phyloP scores from a whole-genome alignment of 306 rosid genomes.

The Quillaja saponaria region DNA sequence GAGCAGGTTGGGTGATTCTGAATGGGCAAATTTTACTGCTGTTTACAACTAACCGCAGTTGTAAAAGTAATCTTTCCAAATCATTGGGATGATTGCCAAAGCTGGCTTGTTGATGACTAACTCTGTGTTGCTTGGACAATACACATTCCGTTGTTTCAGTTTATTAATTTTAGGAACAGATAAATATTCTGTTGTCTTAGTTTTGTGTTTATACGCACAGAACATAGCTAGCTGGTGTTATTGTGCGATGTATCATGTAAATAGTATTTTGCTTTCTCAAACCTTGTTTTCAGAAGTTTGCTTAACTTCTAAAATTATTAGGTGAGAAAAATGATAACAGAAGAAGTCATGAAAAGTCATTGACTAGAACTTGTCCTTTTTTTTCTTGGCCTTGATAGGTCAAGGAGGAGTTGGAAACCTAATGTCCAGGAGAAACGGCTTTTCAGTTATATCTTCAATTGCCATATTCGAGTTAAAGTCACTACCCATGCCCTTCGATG shows the following conservation, averaged over 20 bases:
- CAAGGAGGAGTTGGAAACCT: constrained; percentile 90
- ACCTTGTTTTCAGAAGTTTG: constrained; percentile 20
- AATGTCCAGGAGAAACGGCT: constrained; percentile 93
- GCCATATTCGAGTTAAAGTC: constrained; percentile 83
- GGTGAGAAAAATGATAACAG: background rate
- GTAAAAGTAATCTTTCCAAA: constrained; percentile 6
- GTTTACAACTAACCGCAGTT: constrained; percentile 9
- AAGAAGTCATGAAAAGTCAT: background rate
- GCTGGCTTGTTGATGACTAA: background rate
- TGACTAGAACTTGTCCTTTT: constrained; percentile 29
- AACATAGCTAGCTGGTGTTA: constrained; percentile 3
- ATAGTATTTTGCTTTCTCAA: constrained; percentile 19
- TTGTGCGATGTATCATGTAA: background rate
- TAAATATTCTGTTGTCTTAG: constrained; percentile 1
- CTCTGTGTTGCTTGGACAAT: background rate
- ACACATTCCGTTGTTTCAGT: constrained; percentile 4
- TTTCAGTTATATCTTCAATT: constrained; percentile 84
- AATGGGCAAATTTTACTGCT: background rate
- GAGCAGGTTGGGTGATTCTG: constrained; percentile 11
- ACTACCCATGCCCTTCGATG: constrained; percentile 90
- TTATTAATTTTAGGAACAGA: constrained; percentile 1
- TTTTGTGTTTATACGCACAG: background rate
- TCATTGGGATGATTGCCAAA: constrained; percentile 12
- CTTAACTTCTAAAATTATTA: constrained; percentile 3
- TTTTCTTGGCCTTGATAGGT: constrained; percentile 46